Conservation (phyloP, 1,284 basidiomycete species). For the Meira nashicola region DNA sequence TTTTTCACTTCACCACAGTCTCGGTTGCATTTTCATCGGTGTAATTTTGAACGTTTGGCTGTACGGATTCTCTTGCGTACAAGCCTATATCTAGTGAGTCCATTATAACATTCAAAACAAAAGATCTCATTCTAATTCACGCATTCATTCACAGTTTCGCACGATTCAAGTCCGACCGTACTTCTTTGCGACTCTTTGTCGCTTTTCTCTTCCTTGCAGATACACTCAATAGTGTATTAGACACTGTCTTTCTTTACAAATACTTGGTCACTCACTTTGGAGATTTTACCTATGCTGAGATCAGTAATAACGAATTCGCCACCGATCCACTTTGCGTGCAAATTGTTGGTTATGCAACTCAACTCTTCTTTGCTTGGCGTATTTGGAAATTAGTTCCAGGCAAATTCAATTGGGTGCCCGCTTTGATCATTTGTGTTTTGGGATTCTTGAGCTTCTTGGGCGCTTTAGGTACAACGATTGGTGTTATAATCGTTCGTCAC, state of each 20-base stretch:
- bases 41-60: conserved; percentile 43
- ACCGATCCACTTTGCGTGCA: conserved; percentile 40
- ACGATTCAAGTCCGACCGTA: conserved; percentile 39
- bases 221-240: conserved; percentile 31
- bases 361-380: conserved; percentile 48
- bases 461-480: conserved; percentile 40
- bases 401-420: conserved; percentile 23
- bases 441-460: conserved; percentile 28
- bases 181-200: conserved; percentile 36
- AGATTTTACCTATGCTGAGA: conserved; percentile 26
- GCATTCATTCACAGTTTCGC: conserved; percentile 21
- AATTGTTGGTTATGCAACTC: conserved; percentile 38
- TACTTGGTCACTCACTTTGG: conserved; percentile 44
- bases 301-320: conserved; percentile 28
- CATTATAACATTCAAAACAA: not conserved
- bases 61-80: conserved; percentile 41
- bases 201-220: conserved; percentile 33
- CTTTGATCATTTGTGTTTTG: conserved; percentile 25
- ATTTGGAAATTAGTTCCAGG: conserved; percentile 32
- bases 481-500: conserved; percentile 33
- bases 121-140: not conserved
- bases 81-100: conserved; percentile 37
- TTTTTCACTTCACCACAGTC: conserved; percentile 13
- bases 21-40: conserved; percentile 46
- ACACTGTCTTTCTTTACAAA: conserved; percentile 39